Evolutionary conservation across 2,329 filamentous ascomycete species (phyloP).

Genomic region (Sporothrix sp.): DNA sequence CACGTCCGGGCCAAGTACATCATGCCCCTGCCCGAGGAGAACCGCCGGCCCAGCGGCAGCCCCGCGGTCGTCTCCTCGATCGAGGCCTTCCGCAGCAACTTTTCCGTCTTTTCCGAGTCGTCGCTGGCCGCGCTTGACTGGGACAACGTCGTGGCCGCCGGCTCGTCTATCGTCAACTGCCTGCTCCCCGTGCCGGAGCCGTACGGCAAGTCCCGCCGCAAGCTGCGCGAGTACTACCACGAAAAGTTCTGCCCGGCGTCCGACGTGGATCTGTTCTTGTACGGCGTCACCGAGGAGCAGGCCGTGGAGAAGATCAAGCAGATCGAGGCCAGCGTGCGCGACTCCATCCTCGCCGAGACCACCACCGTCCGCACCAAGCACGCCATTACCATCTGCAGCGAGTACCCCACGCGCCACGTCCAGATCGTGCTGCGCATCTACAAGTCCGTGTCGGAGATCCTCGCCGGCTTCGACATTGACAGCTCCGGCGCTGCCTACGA

Average conservation of each 20-base stretch:
- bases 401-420: constrained; percentile 75
- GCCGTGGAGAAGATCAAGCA: constrained; percentile 75
- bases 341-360: constrained; percentile 72
- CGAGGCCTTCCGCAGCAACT: constrained; percentile 57
- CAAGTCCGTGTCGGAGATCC: constrained; percentile 71
- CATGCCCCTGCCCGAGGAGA: constrained; percentile 53
- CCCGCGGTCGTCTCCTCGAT: constrained; percentile 59
- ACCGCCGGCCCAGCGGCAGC: constrained; percentile 52
- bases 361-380: constrained; percentile 81
- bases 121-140: constrained; percentile 68
- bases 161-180: constrained; percentile 71
- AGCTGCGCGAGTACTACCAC: constrained; percentile 66
- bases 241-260: constrained; percentile 72
- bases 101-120: constrained; percentile 72
- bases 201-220: constrained; percentile 52
- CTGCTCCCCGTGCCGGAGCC: constrained; percentile 59
- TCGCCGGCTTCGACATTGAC: constrained; percentile 84
- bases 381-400: constrained; percentile 69
- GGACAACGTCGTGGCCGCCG: constrained; percentile 72
- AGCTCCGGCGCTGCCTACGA: constrained; percentile 74
- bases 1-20: constrained; percentile 57
- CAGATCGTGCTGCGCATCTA: constrained; percentile 79
- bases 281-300: constrained; percentile 66
- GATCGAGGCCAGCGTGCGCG: constrained; percentile 65
- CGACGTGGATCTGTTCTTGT: constrained; percentile 80